Evolutionary conservation across 139 green algal species (phyloP), one percentile per base, ranked within the genome.

Genomic region (Tetraselmis chui): DNA sequence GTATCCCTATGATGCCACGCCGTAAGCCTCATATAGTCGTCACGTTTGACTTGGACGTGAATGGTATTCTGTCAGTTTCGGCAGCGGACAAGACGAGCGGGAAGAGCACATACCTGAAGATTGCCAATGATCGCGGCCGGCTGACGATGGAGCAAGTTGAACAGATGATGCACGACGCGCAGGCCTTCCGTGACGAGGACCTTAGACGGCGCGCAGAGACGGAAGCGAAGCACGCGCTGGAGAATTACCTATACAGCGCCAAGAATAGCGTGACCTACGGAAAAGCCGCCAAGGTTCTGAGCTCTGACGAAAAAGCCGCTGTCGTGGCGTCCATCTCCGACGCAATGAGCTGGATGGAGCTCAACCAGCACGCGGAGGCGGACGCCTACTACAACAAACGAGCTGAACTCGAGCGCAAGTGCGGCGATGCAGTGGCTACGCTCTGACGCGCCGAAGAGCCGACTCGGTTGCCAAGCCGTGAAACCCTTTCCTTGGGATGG

Each of bases 41-140:
- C 29, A 89, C 88, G 1, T 92, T 92, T 78, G 89, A 92, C 84
- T 89, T 92, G 75, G 89, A 92, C 76, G 89, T 88, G 25, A 85
- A 85, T 76, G 82, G 82, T 31, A 85, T 85, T 29, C 28, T 81
- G 29, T 30, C 91, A 80, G 89, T 92, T 28, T 76, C 25, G 24
- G 89, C 89, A 23, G 84, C 82, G 30, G 89, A 92, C 84, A 90
- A 92, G 84, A 86, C 89, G 2, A 92, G 88, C 28, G 67, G 75
- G 80, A 89, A 89, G 84, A 86, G 91, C 84, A 86, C 92, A 78
- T 23, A 83, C 27, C 86, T 90, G 81, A 86, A 81, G 27, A 90
- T 90, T 75, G 5, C 45, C 5, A 67, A 67, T 18, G 45, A 67
- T 18, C 5, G 11, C 5, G 45, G 45, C 11, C 45, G 45, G 45